These are phyloP conservation scores for Neospora caninum DNA, from an alignment of 169 alveolate species.

Conservation along the genomic window DNA sequence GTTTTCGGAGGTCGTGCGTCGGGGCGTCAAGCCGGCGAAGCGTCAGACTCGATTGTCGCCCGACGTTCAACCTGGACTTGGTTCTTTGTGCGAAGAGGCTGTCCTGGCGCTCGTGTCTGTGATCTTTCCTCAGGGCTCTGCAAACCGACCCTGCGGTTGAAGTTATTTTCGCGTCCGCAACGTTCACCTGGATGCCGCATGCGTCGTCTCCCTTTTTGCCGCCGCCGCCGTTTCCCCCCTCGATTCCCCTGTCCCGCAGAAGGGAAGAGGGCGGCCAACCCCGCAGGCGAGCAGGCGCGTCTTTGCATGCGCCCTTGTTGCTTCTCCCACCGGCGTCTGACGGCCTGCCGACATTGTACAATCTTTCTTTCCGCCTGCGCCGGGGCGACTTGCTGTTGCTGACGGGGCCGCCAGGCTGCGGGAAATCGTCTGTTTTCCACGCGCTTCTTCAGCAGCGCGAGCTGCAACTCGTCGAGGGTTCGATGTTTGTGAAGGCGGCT, in stretches of 20 bases:
- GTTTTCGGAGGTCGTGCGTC: too few species aligned
- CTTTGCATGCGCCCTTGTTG: not conserved
- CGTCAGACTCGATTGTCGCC: not conserved
- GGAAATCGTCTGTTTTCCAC: constrained; percentile 82
- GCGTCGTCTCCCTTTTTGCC: not conserved
- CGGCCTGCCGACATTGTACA: not conserved
- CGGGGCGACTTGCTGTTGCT: constrained; percentile 77
- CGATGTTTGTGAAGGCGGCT: constrained; percentile 30
- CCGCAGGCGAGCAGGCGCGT: not conserved
- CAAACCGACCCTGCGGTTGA: not conserved
- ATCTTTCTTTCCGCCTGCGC: not conserved
- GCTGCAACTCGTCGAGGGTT: constrained; percentile 31
- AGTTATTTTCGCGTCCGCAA: constrained; percentile 20
- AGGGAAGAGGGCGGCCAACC: not conserved
- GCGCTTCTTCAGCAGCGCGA: constrained; percentile 70
- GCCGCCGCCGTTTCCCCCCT: constrained; percentile 24
- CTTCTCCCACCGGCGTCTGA: not conserved
- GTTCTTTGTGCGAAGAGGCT: too few species aligned
- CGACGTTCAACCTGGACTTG: not conserved
- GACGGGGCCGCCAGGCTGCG: constrained; percentile 88
- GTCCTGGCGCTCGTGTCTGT: not conserved
- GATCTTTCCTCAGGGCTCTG: not conserved
- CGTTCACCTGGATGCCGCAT: constrained; percentile 57
- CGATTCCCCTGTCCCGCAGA: not conserved
- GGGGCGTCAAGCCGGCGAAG: not conserved